Evolutionary conservation across 2,329 filamentous ascomycete genomes (phyloP), one percentile per base, ranked within the genome.

Genomic region (Cladophialophora immunda): DNA sequence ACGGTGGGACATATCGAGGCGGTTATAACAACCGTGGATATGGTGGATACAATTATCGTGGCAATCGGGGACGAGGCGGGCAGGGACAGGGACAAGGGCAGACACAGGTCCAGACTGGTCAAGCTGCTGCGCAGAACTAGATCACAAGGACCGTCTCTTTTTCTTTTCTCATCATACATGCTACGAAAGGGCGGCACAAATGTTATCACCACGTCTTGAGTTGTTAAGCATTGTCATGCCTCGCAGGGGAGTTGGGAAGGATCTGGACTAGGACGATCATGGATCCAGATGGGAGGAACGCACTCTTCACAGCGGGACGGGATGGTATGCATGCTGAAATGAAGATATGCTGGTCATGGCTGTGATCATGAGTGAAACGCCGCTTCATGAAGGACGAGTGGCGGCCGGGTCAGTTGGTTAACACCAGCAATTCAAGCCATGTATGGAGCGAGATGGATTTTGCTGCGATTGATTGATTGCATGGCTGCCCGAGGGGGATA

Each of bases 1-100:
- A 81, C 69, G 80, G 81, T 47, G 79, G 82, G 53, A 82, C 83
- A 64, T 82, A 81, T 65, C 79, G 81, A 60, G 81, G 78, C 52
- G 72, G 76, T 52, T 77, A 80, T 55, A 25, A 75, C 22, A 78
- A 79, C 54, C 68, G 72, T 19, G 70, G 70, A 50, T 64, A 64
- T 55, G 65, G 62, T 57, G 66, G 63, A 15, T 66, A 65, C 54
- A 58, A 56, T 32, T 62, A 64, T 63, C 65, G 68, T 13, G 66
- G 69, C 32, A 66, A 60, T n/a, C 66, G 72, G 45, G 72, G 72
- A 29, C 67, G 70, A 3, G 68, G 69, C 27, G 67, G 62, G 27
- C 67, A 69, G n/a, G 30, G 34, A 41, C 62, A 65, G 59, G 47
- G 19, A 27, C 65, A 59, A 41, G 64, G 19, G 13, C 38, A 65